A percentile compares a stretch with the other conserved stretches of the same genome.
phyloP scores from a whole-genome alignment of 1,284 basidiomycete species.

The Tetrapyrgos nigripes region DNA sequence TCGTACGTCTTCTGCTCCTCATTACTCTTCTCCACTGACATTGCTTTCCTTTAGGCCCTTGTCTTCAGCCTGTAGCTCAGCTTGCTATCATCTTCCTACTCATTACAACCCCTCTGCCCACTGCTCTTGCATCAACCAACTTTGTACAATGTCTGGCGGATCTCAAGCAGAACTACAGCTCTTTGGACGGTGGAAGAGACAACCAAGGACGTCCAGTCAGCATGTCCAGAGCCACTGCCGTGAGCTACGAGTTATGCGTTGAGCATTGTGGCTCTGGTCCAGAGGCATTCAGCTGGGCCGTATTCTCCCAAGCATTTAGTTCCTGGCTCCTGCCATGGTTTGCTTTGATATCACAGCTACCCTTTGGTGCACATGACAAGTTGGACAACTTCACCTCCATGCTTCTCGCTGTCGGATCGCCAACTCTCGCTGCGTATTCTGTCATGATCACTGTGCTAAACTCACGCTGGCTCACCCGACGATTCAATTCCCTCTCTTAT shows the following conservation, averaged over 20 bases:
- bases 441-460: constrained; percentile 44
- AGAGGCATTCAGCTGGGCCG: constrained; percentile 26
- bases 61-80: too few species aligned
- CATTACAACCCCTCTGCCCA: too few species aligned
- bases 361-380: constrained; percentile 31
- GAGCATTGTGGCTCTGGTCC: constrained; percentile 21
- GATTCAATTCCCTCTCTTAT: constrained; percentile 33
- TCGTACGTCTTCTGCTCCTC: too few species aligned
- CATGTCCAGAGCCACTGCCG: constrained; percentile 24
- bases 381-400: constrained; percentile 41
- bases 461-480: constrained; percentile 37
- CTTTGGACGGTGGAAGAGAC: constrained; percentile 17
- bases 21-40: too few species aligned
- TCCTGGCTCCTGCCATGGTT: constrained; percentile 37
- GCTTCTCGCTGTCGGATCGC: constrained; percentile 43
- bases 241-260: constrained; percentile 30
- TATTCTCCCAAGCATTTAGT: constrained; percentile 31
- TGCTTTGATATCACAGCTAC: constrained; percentile 34
- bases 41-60: too few species aligned
- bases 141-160: constrained; percentile 22
- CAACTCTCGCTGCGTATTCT: constrained; percentile 45
- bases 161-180: constrained; percentile 12
- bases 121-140: constrained; percentile 12
- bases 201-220: constrained; percentile 21
- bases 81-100: too few species aligned